These are phyloP conservation scores for Onygena corvina DNA, from an alignment of 2,329 filamentous ascomycete genomes.

Conservation along the genomic window DNA sequence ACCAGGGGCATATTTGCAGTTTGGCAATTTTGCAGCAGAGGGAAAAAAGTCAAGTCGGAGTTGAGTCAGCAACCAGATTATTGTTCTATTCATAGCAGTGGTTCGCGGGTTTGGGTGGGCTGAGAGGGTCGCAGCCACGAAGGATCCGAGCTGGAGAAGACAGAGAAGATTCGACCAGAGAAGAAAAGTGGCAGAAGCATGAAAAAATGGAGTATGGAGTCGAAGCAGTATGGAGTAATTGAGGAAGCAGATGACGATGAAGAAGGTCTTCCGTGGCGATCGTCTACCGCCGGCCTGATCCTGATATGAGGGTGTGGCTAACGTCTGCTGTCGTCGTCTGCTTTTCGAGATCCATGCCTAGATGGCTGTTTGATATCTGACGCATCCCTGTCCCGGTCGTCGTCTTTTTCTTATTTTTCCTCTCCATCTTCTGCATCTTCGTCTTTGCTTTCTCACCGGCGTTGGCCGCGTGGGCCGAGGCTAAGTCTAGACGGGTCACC, in stretches of 20 bases:
- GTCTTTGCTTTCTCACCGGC: slow-evolving; percentile 1
- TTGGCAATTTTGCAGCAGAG: neutral
- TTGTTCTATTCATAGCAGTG: slow-evolving; percentile 1
- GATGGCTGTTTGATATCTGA: too few species aligned
- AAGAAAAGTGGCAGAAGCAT: neutral
- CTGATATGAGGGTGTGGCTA: neutral
- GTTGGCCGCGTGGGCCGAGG: slow-evolving; percentile 5
- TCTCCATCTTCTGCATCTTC: neutral
- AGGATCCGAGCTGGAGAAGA: neutral
- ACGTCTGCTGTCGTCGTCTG: too few species aligned
- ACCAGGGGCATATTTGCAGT: neutral
- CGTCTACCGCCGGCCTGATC: neutral
- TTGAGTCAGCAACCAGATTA: too few species aligned
- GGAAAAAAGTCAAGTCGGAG: neutral
- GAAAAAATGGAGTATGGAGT: too few species aligned
- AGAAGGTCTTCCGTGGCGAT: neutral
- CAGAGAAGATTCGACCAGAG: neutral
- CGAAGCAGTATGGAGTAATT: too few species aligned
- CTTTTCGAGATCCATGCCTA: neutral
- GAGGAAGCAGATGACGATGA: too few species aligned
- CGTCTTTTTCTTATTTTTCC: neutral
- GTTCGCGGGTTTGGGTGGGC: neutral
- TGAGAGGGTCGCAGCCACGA: neutral
- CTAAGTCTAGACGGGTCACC: neutral
- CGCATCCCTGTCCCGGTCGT: too few species aligned